Base-by-base conservation (phyloP, 352 stramenopile genomes). In the Blastocystis sp. region DNA sequence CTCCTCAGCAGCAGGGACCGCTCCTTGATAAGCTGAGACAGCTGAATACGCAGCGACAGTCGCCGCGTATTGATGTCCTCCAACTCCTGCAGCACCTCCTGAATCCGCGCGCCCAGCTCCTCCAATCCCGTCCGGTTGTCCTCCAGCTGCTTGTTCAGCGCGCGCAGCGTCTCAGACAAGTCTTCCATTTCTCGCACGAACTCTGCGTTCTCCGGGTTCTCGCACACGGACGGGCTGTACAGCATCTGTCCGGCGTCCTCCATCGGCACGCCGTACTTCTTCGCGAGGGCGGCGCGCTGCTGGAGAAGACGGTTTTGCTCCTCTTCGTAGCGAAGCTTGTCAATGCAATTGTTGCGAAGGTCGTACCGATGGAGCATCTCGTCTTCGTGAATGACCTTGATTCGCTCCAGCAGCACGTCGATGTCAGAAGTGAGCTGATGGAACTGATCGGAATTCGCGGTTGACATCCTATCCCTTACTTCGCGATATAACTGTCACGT, bases 21-120 rank as follows among this genome's bases (percentile, higher is more conserved):
- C 34, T 84, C 74, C 38, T 84, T 84, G 23, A 84, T 84, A n/a
- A 84, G 60, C 74, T 84, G 74, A 11, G 74, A 40, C 11, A 84
- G 40, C 45, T 84, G 74, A 62, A 84, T 84, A 43, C 74, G 48
- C n/a, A 84, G 21, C n/a, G 74, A 84, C 5, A 84, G 53, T 45
- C 74, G 74, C 45, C 69, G 28, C 23, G 74, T 84, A 53, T 84
- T 84, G 2, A 52, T 67, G 48, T 84, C 74, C 56, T 84, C 74
- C 74, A 84, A 52, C 48, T 84, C 74, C 28, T 84, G 45, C 38
- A 84, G 67, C 14, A 53, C 52, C 11, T 84, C 74, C 23, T 28
- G 7, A 45, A 84, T 52, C 3, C 74, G 74, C 14, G 34, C 38
- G 3, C 69, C 21, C 38, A 84, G 1, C 61, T 62, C 28, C 14